phyloP scores from a whole-genome alignment of 2,329 filamentous ascomycete genomes.

The Penicillium sp. region DNA sequence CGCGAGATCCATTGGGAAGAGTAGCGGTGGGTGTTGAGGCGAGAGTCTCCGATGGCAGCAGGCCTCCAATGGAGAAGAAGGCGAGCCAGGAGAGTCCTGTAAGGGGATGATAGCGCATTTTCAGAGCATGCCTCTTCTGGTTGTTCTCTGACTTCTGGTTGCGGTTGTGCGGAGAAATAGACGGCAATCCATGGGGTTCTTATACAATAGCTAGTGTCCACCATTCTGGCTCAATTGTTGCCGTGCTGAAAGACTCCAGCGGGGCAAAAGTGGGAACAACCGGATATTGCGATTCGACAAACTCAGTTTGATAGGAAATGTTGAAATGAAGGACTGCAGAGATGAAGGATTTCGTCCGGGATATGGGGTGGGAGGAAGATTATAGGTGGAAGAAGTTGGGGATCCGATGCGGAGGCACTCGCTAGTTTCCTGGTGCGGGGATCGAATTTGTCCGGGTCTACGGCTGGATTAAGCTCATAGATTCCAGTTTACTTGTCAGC shows the following conservation, averaged over 20 bases:
- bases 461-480: not conserved
- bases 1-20: not conserved
- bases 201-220: not conserved
- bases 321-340: not conserved
- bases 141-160: not conserved
- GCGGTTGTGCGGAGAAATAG: not conserved
- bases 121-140: not conserved
- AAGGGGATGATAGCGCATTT: constrained; percentile 7
- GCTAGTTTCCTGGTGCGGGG: constrained; percentile 7
- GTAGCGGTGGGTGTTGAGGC: constrained; percentile 4
- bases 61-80: not conserved
- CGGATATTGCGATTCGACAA: not conserved
- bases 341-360: not conserved
- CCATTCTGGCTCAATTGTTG: not conserved
- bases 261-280: not conserved
- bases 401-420: constrained; percentile 8
- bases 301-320: not conserved
- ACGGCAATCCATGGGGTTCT: not conserved
- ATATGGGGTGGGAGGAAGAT: constrained; percentile 2
- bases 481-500: not conserved
- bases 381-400: constrained; percentile 26
- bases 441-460: constrained; percentile 20
- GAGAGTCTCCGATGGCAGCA: not conserved
- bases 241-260: not conserved
- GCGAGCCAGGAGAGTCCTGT: constrained; percentile 8